These are phyloP conservation scores for Actinomucor elegans DNA, from an alignment of 371 early-diverging fungal species.

Conservation along the genomic window DNA sequence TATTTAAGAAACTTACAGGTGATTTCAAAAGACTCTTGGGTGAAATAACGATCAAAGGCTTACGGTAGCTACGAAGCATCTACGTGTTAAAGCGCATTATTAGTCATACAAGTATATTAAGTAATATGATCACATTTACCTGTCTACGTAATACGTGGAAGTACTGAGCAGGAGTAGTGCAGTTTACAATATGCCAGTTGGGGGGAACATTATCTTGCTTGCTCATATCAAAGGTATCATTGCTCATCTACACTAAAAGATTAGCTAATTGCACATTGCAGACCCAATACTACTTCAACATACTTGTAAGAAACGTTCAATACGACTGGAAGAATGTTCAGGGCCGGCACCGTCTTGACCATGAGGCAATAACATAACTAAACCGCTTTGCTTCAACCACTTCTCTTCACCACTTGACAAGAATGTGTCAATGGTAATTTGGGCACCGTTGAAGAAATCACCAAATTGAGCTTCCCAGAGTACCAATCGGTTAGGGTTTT, in stretches of 20 bases:
- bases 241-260: conserved; percentile 62
- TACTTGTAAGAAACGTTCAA: conserved; percentile 96
- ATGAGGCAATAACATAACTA: conserved; percentile 93
- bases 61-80: conserved; percentile 83
- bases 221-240: conserved; percentile 69
- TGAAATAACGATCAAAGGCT: conserved; percentile 87
- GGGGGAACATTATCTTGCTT: conserved; percentile 56
- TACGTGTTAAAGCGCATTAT: conserved; percentile 10
- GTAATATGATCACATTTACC: too few relatives aligned
- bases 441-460: conserved; percentile 97
- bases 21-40: conserved; percentile 83
- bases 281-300: neutral
- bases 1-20: conserved; percentile 25
- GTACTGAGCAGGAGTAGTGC: conserved; percentile 94
- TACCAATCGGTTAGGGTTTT: conserved; percentile 77
- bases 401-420: conserved; percentile 88
- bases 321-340: conserved; percentile 88
- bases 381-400: conserved; percentile 90
- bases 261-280: neutral
- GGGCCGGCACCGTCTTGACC: conserved; percentile 98
- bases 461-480: conserved; percentile 99
- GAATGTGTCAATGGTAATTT: conserved; percentile 93
- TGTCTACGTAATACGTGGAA: conserved; percentile 95
- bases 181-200: conserved; percentile 92
- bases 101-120: too few relatives aligned